A percentile compares a stretch with the other conserved stretches of the same genome.
Conservation (phyloP, 768 basidiomycete species). For the Asterophora lycoperdoides region DNA sequence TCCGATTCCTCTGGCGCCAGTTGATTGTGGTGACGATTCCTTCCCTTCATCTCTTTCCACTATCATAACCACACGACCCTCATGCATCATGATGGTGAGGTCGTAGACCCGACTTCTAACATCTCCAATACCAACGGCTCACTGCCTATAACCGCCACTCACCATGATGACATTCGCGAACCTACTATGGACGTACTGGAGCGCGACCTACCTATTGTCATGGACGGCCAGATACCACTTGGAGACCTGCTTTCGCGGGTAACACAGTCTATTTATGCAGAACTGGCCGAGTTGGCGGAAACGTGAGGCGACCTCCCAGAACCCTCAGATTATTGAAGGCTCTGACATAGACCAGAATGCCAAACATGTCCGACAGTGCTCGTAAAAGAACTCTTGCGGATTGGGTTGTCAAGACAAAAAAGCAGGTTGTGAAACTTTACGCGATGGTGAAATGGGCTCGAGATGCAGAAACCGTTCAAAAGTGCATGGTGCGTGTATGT, state of each 20-base stretch:
- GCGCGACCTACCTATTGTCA: slow-evolving; percentile 66
- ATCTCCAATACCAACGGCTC: slow-evolving; percentile 1
- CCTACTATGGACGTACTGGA: slow-evolving; percentile 56
- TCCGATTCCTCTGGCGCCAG: neutral
- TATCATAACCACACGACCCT: neutral
- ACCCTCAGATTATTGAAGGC: neutral
- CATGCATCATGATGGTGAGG: slow-evolving; percentile 13
- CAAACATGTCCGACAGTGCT: slow-evolving; percentile 76
- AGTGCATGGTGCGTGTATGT: slow-evolving; percentile 63
- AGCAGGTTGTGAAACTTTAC: slow-evolving; percentile 85
- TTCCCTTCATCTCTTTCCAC: neutral
- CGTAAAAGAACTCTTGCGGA: slow-evolving; percentile 81
- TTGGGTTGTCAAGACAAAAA: slow-evolving; percentile 87
- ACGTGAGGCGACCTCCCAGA: slow-evolving; percentile 52
- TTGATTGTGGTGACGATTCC: neutral
- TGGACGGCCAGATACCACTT: slow-evolving; percentile 70
- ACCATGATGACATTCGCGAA: slow-evolving; percentile 11
- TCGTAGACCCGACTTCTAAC: neutral
- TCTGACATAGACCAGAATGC: slow-evolving; percentile 44
- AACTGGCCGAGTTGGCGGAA: slow-evolving; percentile 79
- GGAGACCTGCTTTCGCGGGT: slow-evolving; percentile 74
- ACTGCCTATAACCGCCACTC: neutral
- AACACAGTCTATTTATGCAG: slow-evolving; percentile 76
- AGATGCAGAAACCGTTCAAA: slow-evolving; percentile 79
- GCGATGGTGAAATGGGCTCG: slow-evolving; percentile 85